phyloP scores from a whole-genome alignment of 768 basidiomycete genomes.

The Termitomyces sp. region DNA sequence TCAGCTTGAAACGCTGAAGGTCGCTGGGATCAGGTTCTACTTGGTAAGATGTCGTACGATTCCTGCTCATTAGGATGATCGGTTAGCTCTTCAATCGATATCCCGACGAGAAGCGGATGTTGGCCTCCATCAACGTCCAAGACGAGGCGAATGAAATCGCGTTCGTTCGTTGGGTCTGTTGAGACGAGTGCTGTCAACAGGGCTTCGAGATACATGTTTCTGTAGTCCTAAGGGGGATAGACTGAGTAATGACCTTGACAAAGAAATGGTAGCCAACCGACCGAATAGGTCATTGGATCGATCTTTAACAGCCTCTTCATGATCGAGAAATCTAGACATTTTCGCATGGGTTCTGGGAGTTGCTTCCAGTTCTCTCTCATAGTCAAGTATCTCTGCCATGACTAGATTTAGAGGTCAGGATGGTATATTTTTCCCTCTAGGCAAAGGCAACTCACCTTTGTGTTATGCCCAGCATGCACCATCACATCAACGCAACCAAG shows the following conservation, averaged over 20 bases:
- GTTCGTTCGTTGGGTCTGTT: constrained; percentile 46
- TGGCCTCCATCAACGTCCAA: constrained; percentile 42
- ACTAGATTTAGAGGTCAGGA: constrained; percentile 27
- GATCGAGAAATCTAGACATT: constrained; percentile 60
- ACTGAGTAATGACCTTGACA: not conserved
- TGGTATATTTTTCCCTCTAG: not conserved
- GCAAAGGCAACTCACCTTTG: constrained; percentile 19
- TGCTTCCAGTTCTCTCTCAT: constrained; percentile 40
- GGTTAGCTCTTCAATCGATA: not conserved
- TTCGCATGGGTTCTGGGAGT: constrained; percentile 40
- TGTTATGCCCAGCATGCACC: constrained; percentile 27
- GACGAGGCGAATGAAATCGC: constrained; percentile 53
- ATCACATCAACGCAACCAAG: constrained; percentile 63
- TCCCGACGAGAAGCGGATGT: constrained; percentile 5
- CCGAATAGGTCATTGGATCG: constrained; percentile 59
- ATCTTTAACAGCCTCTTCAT: constrained; percentile 51
- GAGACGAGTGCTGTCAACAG: constrained; percentile 52
- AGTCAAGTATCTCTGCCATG: constrained; percentile 59
- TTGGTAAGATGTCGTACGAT: constrained; percentile 10
- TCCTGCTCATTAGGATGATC: constrained; percentile 11
- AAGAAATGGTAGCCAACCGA: constrained; percentile 29
- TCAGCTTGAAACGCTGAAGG: not conserved
- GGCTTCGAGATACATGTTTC: constrained; percentile 49
- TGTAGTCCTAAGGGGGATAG: constrained; percentile 31
- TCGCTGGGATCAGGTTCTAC: constrained; percentile 1